These are phyloP conservation scores for Geotrichum australiense DNA, from an alignment of 1,139 yeast genomes.

Conservation along the genomic window DNA sequence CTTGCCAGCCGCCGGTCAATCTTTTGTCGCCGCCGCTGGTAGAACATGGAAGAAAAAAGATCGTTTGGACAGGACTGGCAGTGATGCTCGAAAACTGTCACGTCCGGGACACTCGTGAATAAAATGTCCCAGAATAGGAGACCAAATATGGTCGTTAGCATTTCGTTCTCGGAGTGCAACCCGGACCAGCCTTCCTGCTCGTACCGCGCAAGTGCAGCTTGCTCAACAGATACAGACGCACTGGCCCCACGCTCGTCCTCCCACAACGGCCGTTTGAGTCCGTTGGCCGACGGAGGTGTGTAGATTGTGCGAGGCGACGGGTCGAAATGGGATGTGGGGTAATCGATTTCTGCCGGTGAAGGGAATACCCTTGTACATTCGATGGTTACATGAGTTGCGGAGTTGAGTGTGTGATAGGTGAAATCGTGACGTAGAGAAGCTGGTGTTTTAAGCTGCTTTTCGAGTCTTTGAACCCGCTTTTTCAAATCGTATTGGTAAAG, in stretches of 20 bases:
- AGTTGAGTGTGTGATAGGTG: constrained; percentile 5
- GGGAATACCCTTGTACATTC: constrained; percentile 8
- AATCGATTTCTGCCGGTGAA: constrained; percentile 7
- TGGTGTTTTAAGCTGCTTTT: constrained; percentile 19
- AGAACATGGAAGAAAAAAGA: constrained; percentile 24
- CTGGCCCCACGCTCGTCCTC: constrained; percentile 18
- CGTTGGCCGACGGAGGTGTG: constrained; percentile 11
- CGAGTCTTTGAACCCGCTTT: constrained; percentile 17
- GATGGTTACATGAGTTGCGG: constrained; percentile 9
- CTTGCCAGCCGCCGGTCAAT: constrained; percentile 23
- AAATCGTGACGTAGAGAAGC: constrained; percentile 12
- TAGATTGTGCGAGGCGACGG: constrained; percentile 8
- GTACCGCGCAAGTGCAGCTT: constrained; percentile 31
- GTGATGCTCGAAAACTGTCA: constrained; percentile 29
- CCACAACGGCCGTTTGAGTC: constrained; percentile 8
- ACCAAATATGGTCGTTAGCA: constrained; percentile 30
- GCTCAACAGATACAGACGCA: constrained; percentile 28
- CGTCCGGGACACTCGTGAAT: constrained; percentile 19
- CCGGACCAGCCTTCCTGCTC: constrained; percentile 31
- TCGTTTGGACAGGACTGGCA: constrained; percentile 34
- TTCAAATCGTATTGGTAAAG: constrained; percentile 23
- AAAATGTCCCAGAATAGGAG: constrained; percentile 32
- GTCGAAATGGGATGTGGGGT: constrained; percentile 6
- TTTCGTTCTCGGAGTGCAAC: constrained; percentile 34
- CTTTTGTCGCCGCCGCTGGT: constrained; percentile 19